Base-by-base conservation (phyloP, 257 asterid genomes). In the Capsicum rhomboideum region DNA sequence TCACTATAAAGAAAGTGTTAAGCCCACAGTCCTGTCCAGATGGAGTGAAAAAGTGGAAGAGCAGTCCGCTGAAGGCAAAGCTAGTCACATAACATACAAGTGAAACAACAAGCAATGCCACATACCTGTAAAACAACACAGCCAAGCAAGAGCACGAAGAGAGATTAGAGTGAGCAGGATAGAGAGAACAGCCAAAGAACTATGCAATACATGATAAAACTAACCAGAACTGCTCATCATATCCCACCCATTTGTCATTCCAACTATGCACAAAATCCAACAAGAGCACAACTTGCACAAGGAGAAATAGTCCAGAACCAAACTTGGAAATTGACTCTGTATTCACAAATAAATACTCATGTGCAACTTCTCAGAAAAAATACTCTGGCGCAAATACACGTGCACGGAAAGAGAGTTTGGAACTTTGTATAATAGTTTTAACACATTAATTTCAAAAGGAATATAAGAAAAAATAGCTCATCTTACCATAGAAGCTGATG, bases 191-290 rank as follows among this genome's bases (percentile, higher is more conserved):
- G 42, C 49, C 10, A 40, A 1, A 80, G 14, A 55, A 13, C 56
- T 74, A 46, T 21, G 59, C 59, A 46, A 14, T 13, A 74, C 80
- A 77, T 18, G 31, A 50, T 42, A 61, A 18, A 71, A 86, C 93
- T 87, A 53, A 95, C 99, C 99, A 95, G 86, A 95, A 95, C 78
- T 94, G 89, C 88, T 94, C 99, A 71, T 94, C 97, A 56, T 94
- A 95, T 83, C 98, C 97, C 88, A 93, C 99, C 99, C 99, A 95
- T 89, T 91, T 95, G 91, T 93, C 97, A 82, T 95, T 95, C 99
- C 99, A 95, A 67, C 97, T 90, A 88, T 94, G 98, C 79, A 95
- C 94, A 88, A 95, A 95, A 87, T 95, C 99, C 79, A 93, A 91
- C 82, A 95, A 88, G 87, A 95, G 95, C 82, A 95, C 97, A 86